Conservation (phyloP, 768 basidiomycete genomes). For the Hysterangium stoloniferum region DNA sequence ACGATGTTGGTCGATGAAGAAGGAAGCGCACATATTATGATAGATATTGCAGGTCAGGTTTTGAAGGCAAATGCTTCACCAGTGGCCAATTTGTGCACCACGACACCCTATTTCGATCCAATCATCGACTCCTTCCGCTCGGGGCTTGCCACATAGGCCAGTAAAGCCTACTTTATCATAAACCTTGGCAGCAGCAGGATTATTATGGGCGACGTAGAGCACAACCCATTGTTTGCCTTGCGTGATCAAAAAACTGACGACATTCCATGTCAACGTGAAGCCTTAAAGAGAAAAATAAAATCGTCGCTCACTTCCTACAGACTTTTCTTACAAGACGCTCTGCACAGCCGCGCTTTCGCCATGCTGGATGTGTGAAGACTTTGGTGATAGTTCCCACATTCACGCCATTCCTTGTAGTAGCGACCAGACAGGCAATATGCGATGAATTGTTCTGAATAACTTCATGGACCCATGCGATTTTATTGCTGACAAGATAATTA, state of each 20-base stretch:
- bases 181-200: conserved; percentile 44
- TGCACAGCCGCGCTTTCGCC: conserved; percentile 50
- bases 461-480: conserved; percentile 55
- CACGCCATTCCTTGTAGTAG: conserved; percentile 53
- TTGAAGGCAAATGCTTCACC: conserved; percentile 42
- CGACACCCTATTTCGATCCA: conserved; percentile 67
- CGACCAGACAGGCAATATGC: conserved; percentile 54
- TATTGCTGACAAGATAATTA: conserved; percentile 33
- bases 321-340: conserved; percentile 54
- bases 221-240: conserved; percentile 45
- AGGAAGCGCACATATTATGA: too few relatives aligned
- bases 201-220: conserved; percentile 57
- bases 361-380: conserved; percentile 52
- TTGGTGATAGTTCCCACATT: conserved; percentile 61
- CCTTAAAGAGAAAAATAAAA: conserved; percentile 5
- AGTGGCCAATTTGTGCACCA: conserved; percentile 47
- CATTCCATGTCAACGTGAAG: neutral
- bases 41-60: too few relatives aligned
- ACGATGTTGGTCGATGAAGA: too few relatives aligned
- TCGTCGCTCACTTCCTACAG: conserved; percentile 28
- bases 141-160: conserved; percentile 35
- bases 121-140: conserved; percentile 39
- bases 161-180: conserved; percentile 63
- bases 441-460: conserved; percentile 22
- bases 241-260: conserved; percentile 32